Evolutionary conservation across 129 eudicot genomes (phyloP), one percentile per base, ranked within the genome.

Genomic region (Kitagawia praeruptora): DNA sequence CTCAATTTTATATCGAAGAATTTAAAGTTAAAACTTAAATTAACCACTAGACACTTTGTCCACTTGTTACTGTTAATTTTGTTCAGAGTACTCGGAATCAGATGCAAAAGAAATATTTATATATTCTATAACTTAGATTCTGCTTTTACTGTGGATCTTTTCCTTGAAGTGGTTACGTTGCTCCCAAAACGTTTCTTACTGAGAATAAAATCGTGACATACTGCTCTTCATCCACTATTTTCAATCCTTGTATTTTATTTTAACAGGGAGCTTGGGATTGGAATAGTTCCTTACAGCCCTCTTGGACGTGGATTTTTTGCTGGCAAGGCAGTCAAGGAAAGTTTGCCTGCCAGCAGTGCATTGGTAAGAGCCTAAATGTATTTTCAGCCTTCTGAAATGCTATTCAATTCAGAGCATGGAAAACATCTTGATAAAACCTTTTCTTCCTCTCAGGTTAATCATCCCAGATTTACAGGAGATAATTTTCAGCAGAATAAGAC

Each of bases 181-280:
- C 40, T n/a, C 14, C 37, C 38, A 74, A 23, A 5, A 23, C 53
- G n/a, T 72, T 40, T 18, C 25, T 19, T 44, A 46, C 2, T 45
- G 19, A 42, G 38, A 44, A 31, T 31, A 14, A 28, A 13, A 67
- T 16, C 15, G 10, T 73, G 76, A 39, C 8, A 73, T 11, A 21
- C 25, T 16, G 4, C 27, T 56, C 49, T 38, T 77, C 19, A 39
- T 77, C 71, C 46, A 8, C 45, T 70, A 18, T 18, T 8, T 18
- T 77, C 2, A 38, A 39, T 61, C 9, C 40, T 64, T 64, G 5
- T 25, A n/a, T 42, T 19, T 75, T n/a, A 16, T 41, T 71, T 71
- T 67, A 27, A 23, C 53, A 87, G 90, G 78, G 87, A 86, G 48
- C 89, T 87, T 61, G 89, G 89, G 51, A 84, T 87, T 21, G 89